phyloP scores from a whole-genome alignment of 2,329 filamentous ascomycete species.

The Chrysosphaeria jannelii region DNA sequence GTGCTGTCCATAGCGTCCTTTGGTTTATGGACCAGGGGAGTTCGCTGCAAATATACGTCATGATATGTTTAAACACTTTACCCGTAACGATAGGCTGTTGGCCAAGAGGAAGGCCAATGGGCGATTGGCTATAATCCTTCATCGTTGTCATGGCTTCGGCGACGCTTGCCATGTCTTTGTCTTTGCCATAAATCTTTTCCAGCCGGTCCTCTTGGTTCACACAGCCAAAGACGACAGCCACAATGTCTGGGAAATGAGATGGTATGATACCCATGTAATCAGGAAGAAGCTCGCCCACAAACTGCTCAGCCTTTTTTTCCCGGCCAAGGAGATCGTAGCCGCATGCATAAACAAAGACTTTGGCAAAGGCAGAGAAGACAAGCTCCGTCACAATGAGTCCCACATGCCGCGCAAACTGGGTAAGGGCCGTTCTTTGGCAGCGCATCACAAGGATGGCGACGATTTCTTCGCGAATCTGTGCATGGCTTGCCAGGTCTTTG shows the following conservation, averaged over 20 bases:
- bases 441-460: constrained; percentile 62
- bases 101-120: constrained; percentile 33
- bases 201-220: constrained; percentile 51
- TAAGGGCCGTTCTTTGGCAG: constrained; percentile 30
- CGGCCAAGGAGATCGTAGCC: constrained; percentile 34
- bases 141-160: constrained; percentile 38
- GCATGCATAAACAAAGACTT: constrained; percentile 56
- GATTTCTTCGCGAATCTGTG: constrained; percentile 50
- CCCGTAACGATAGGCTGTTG: constrained; percentile 72
- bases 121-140: constrained; percentile 33
- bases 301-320: constrained; percentile 19
- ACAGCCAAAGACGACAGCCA: constrained; percentile 44
- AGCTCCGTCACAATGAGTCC: constrained; percentile 22
- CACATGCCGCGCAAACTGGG: constrained; percentile 27
- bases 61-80: constrained; percentile 42
- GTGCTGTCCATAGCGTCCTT: constrained; percentile 49
- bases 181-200: constrained; percentile 33
- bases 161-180: constrained; percentile 26
- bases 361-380: constrained; percentile 40
- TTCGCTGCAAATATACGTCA: constrained; percentile 48
- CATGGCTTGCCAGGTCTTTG: constrained; percentile 33
- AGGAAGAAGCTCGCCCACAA: constrained; percentile 25
- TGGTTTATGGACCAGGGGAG: constrained; percentile 31
- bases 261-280: too few species aligned
- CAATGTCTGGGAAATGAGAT: constrained; percentile 42